These are phyloP conservation scores for Raffaelea ambrosiae DNA, from an alignment of 2,329 filamentous ascomycete genomes.

Conservation along the genomic window DNA sequence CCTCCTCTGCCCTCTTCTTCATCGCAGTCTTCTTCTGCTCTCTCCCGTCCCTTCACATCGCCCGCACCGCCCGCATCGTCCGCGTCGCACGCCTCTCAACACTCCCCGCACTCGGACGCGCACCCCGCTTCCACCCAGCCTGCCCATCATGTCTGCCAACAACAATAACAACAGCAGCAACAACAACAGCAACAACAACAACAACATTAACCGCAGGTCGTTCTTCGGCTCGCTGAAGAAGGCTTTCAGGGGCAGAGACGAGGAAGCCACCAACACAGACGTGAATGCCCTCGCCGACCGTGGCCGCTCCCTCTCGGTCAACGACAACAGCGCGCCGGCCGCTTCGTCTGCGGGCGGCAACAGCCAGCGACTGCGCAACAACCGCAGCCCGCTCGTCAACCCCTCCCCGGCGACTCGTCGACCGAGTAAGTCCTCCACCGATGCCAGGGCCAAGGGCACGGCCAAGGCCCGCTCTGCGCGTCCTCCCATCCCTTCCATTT, in stretches of 20 bases:
- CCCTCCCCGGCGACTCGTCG: slow-evolving; percentile 12
- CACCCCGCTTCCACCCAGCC: no score
- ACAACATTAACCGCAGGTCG: slow-evolving; percentile 1
- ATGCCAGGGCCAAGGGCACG: neutral
- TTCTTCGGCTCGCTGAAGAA: slow-evolving; percentile 8
- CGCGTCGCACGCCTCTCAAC: no score
- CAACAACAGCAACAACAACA: slow-evolving; percentile 1
- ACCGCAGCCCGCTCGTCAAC: slow-evolving; percentile 6
- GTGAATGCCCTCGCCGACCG: neutral
- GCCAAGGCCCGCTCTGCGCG: neutral
- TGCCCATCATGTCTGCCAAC: neutral
- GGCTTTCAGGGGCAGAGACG: neutral
- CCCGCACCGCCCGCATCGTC: no score
- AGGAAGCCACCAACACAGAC: neutral
- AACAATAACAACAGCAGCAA: neutral
- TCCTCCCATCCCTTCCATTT: no score
- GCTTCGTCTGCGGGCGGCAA: no score
- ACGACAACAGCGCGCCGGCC: slow-evolving; percentile 9
- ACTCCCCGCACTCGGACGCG: no score
- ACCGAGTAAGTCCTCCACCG: slow-evolving; percentile 10
- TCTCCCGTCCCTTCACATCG: no score
- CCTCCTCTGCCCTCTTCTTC: neutral
- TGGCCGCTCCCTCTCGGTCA: neutral
- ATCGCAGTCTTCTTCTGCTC: no score
- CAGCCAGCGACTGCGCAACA: no score